Conservation (phyloP, 164 flowering plant species). For the Amborella trichopoda region DNA sequence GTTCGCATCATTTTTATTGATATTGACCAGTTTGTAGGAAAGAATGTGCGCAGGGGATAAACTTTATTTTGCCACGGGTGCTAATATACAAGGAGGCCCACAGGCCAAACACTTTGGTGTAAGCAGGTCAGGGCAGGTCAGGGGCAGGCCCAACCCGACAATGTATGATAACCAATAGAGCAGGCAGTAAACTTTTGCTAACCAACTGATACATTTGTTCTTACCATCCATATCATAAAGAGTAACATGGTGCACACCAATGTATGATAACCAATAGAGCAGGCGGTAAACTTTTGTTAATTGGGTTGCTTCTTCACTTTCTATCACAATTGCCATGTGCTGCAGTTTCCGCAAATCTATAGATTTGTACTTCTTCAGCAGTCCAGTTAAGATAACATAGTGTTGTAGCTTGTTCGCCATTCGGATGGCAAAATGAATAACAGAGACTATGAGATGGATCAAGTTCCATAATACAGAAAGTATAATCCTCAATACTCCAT, state of each 20-base stretch:
- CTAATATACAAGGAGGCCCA: not conserved
- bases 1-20: not conserved
- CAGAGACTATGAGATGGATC: slow-evolving; percentile 36
- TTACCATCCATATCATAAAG: slow-evolving; percentile 82
- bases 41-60: too few species aligned
- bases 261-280: slow-evolving; percentile 42
- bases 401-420: slow-evolving; percentile 27
- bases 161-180: not conserved
- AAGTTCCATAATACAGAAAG: slow-evolving; percentile 39
- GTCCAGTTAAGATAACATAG: slow-evolving; percentile 38
- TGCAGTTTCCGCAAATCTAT: slow-evolving; percentile 36
- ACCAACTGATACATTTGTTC: not conserved
- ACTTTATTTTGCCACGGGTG: not conserved
- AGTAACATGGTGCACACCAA: slow-evolving; percentile 63
- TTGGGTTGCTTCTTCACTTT: slow-evolving; percentile 68
- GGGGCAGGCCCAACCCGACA: not conserved
- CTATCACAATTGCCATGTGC: slow-evolving; percentile 71
- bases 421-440: slow-evolving; percentile 23
- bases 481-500: slow-evolving; percentile 14
- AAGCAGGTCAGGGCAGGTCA: not conserved
- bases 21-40: not conserved
- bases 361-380: slow-evolving; percentile 22
- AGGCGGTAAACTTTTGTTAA: slow-evolving; percentile 44
- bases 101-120: not conserved
- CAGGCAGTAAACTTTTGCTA: not conserved